phyloP scores from a whole-genome alignment of 2,329 filamentous ascomycete genomes.

The Hypoxylon sp. region DNA sequence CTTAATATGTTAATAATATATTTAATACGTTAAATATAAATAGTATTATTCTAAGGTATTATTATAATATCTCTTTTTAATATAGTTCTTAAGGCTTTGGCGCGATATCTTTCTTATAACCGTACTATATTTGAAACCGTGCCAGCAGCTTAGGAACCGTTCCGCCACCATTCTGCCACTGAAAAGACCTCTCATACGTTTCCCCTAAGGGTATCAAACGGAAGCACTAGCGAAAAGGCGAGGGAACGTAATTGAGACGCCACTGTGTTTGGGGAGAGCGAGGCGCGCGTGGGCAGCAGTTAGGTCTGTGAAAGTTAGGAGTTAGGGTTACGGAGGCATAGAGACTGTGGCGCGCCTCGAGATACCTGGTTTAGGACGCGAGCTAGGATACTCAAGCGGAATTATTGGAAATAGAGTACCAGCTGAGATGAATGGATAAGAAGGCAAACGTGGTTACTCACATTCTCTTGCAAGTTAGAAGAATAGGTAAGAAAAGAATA shows the following conservation, averaged over 20 bases:
- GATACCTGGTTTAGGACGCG: constrained; percentile 35
- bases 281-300: constrained; percentile 40
- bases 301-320: constrained; percentile 44
- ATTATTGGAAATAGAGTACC: not conserved
- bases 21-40: too few species aligned
- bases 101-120: too few species aligned
- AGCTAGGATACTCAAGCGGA: constrained; percentile 4
- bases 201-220: too few species aligned
- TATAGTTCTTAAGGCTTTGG: too few species aligned
- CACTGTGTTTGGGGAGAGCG: constrained; percentile 23
- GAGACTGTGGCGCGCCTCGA: constrained; percentile 40
- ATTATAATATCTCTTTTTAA: too few species aligned
- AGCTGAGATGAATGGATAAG: not conserved
- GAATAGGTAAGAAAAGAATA: constrained; percentile 43
- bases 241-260: constrained; percentile 36
- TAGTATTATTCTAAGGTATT: too few species aligned
- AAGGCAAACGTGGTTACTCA: constrained; percentile 22
- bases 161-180: too few species aligned
- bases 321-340: constrained; percentile 43
- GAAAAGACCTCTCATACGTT: too few species aligned
- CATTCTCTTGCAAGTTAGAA: constrained; percentile 45
- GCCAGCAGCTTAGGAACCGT: too few species aligned
- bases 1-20: too few species aligned
- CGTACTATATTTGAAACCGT: too few species aligned
- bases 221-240: constrained; percentile 42